A percentile compares a stretch with the other conserved stretches of the same genome.
phyloP scores from a whole-genome alignment of 179 eudicot species.

The Gypsophila paniculata region DNA sequence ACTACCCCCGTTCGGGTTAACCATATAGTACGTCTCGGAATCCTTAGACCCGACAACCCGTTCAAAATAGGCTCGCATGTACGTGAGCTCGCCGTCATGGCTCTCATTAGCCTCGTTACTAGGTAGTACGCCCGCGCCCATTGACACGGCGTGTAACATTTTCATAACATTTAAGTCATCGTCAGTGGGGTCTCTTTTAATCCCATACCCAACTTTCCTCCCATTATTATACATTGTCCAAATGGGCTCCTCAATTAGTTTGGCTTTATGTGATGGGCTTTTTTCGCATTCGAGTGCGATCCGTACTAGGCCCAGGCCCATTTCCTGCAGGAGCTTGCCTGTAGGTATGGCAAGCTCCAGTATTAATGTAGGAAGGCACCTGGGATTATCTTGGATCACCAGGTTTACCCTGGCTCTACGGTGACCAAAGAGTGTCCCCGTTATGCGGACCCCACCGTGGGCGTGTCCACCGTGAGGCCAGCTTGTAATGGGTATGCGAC shows the following conservation, averaged over 20 bases:
- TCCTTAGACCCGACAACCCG: constrained; percentile 72
- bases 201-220: constrained; percentile 64
- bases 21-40: constrained; percentile 85
- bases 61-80: constrained; percentile 73
- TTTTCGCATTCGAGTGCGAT: constrained; percentile 80
- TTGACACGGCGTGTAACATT: constrained; percentile 63
- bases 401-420: constrained; percentile 62
- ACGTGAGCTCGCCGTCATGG: constrained; percentile 67
- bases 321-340: constrained; percentile 71
- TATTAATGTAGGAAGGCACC: constrained; percentile 62
- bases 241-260: constrained; percentile 73
- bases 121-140: constrained; percentile 91
- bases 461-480: constrained; percentile 49
- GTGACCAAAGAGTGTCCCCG: constrained; percentile 71
- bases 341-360: constrained; percentile 78
- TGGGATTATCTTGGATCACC: constrained; percentile 72
- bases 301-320: constrained; percentile 76
- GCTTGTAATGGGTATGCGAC: constrained; percentile 48
- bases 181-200: constrained; percentile 68
- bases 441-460: constrained; percentile 62
- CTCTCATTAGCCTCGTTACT: constrained; percentile 28
- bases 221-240: constrained; percentile 92
- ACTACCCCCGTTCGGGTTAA: constrained; percentile 69
- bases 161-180: constrained; percentile 71
- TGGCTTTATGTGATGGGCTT: constrained; percentile 42